Base-by-base conservation (phyloP, 108 stramenopile species). In the Nitzschia palea region DNA sequence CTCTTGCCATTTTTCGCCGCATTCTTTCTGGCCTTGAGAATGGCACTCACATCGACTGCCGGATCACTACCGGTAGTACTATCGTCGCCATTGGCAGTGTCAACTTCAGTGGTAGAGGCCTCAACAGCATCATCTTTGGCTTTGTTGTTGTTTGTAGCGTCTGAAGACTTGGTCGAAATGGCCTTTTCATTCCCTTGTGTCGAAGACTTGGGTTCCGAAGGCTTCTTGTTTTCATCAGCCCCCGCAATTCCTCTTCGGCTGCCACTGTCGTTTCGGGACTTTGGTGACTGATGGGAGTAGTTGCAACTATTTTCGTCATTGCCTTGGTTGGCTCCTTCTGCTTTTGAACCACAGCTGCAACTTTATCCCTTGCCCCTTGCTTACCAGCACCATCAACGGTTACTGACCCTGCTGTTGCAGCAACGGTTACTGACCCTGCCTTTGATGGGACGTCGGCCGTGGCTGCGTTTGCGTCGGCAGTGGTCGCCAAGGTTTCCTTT, bases 1-100 rank as follows among this genome's bases (percentile, higher is more conserved):
- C n/a, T 56, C 27, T 56, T 56, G 8, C 17, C 17, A 26, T 26
- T 26, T 12, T 52, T 52, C 6, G 12, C 17, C 5, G 25, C 26
- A 56, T 14, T 56, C 55, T 34, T 32, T 31, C 43, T 60, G 37
- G 59, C 59, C 5, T 34, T 60, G 8, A 60, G 23, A 60, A 60
- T 60, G 6, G 59, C 59, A 25, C 40, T 40, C 2, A 60, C 59
- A 60, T 60, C 59, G 0, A 60, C 59, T 17, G 2, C 6, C 23
- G n/a, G 40, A 34, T 12, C 1, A 56, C 8, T 4, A 27, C 17
- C n/a, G 0, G 60, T 18, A 44, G 42, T 44, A 33, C 26, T 33
- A 26, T 15, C 15, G 26, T 14, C 1, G 5, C 18, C 29, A 44
- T 14, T 62, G 5, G 40, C 26, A 1, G 1, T 44, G 3, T 29